Conservation (phyloP, 2,329 filamentous ascomycete genomes). For the Neopestalotiopsis sp. region DNA sequence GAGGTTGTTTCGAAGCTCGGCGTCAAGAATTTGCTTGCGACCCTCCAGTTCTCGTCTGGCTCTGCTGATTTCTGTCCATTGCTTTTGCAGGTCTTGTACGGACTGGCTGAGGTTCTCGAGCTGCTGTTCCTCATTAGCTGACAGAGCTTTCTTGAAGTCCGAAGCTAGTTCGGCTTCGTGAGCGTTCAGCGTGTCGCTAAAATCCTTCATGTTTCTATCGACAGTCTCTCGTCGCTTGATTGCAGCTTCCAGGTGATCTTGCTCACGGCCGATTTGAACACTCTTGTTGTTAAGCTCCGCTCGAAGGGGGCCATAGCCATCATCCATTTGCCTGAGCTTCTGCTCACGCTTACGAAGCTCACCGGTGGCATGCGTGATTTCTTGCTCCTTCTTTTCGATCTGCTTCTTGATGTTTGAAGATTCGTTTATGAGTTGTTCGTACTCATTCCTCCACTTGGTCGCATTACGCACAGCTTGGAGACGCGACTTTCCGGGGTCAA, state of each 20-base stretch:
- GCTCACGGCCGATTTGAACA: conserved; percentile 75
- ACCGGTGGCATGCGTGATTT: conserved; percentile 85
- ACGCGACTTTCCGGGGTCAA: conserved; percentile 84
- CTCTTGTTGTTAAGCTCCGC: conserved; percentile 79
- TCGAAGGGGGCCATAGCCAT: conserved; percentile 80
- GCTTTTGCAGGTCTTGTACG: conserved; percentile 76
- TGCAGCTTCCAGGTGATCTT: conserved; percentile 76
- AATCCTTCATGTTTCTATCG: conserved; percentile 75
- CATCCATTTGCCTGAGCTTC: conserved; percentile 76
- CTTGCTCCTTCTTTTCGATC: conserved; percentile 82
- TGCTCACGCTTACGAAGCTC: conserved; percentile 85
- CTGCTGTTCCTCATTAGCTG: conserved; percentile 79
- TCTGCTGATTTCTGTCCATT: conserved; percentile 77
- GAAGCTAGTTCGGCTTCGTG: conserved; percentile 82
- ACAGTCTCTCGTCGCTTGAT: conserved; percentile 68
- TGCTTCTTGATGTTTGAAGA: conserved; percentile 70
- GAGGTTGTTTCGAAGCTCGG: conserved; percentile 87
- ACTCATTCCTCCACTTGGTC: conserved; percentile 76
- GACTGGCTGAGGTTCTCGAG: conserved; percentile 73
- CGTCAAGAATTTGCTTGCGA: conserved; percentile 82
- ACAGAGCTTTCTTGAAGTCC: conserved; percentile 91
- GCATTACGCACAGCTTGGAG: conserved; percentile 83
- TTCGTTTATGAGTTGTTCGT: conserved; percentile 69
- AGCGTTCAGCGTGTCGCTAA: conserved; percentile 76
- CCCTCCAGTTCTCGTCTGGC: conserved; percentile 79